These are phyloP conservation scores for Linnemannia elongata DNA, from an alignment of 192 early-diverging fungal species.

Conservation along the genomic window DNA sequence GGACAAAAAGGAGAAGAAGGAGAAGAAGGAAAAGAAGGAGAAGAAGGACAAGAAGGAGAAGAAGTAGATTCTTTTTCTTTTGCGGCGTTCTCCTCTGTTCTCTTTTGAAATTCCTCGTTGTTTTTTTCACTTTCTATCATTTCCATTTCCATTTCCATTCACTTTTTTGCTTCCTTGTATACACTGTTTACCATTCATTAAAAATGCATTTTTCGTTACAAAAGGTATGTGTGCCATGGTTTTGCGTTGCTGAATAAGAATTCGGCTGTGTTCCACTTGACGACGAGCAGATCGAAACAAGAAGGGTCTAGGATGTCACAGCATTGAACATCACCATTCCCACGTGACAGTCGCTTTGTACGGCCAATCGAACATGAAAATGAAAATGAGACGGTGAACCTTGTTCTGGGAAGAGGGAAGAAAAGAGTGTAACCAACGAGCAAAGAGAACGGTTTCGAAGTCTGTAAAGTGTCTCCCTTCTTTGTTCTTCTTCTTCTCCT, in stretches of 20 bases:
- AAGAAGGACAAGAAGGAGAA: conserved; percentile 47
- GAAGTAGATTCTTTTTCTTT: conserved; percentile 9
- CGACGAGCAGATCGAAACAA: background rate
- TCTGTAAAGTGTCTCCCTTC: background rate
- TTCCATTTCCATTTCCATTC: background rate
- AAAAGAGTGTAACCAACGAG: background rate
- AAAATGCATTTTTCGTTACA: background rate
- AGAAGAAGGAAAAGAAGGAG: conserved; percentile 46
- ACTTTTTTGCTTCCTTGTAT: background rate
- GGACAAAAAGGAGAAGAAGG: conserved; percentile 70
- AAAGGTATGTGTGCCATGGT: background rate
- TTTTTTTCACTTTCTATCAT: background rate
- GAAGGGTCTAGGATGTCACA: background rate
- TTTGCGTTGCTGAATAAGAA: background rate
- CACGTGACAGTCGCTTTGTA: background rate
- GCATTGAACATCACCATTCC: background rate
- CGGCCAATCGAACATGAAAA: background rate
- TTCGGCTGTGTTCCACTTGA: no score
- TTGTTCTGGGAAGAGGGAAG: background rate
- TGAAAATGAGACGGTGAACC: background rate
- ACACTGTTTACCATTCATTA: background rate
- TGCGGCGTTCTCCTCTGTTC: no score
- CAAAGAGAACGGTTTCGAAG: background rate
- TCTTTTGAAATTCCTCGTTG: background rate
- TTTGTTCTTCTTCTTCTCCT: background rate